phyloP scores from a whole-genome alignment of 2,329 filamentous ascomycete species.

The Nectriaceae sp. region DNA sequence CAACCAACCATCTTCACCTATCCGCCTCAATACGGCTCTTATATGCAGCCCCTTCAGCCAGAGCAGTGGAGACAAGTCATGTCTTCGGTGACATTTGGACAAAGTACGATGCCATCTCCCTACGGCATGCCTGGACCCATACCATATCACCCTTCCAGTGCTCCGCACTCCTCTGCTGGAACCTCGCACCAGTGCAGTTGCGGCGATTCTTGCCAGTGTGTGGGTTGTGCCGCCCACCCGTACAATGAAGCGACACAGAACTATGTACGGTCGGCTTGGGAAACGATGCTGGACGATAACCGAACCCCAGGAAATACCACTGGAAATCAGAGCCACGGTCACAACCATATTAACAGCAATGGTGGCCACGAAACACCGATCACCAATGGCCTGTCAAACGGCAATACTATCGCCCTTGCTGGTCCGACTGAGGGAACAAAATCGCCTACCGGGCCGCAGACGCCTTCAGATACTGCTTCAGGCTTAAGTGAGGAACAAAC shows the following conservation, averaged over 20 bases:
- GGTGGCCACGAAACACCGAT: slow-evolving; percentile 20
- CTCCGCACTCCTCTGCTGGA: slow-evolving; percentile 26
- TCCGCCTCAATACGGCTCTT: slow-evolving; percentile 56
- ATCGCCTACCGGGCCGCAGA: slow-evolving; percentile 44
- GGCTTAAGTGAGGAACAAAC: slow-evolving; percentile 51
- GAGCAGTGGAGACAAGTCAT: slow-evolving; percentile 54
- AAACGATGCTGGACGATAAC: slow-evolving; percentile 41
- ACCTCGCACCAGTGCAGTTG: slow-evolving; percentile 57
- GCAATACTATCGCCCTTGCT: slow-evolving; percentile 12
- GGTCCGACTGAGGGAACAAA: slow-evolving; percentile 29
- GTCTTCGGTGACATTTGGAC: slow-evolving; percentile 41
- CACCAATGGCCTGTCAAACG: slow-evolving; percentile 21
- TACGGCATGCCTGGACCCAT: slow-evolving; percentile 26
- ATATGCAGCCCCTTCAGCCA: slow-evolving; percentile 56
- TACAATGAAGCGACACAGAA: slow-evolving; percentile 64
- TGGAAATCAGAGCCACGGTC: slow-evolving; percentile 20
- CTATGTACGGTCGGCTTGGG: slow-evolving; percentile 52
- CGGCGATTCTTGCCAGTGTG: slow-evolving; percentile 66
- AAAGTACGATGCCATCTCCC: slow-evolving; percentile 30
- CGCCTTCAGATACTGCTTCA: slow-evolving; percentile 50
- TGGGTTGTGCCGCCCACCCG: slow-evolving; percentile 68
- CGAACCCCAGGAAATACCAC: slow-evolving; percentile 15
- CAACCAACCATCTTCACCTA: slow-evolving; percentile 54
- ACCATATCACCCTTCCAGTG: slow-evolving; percentile 19
- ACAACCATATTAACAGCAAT: slow-evolving; percentile 27